Conservation (phyloP, 2,329 filamentous ascomycete genomes). For the Paecilomyces fulvus region DNA sequence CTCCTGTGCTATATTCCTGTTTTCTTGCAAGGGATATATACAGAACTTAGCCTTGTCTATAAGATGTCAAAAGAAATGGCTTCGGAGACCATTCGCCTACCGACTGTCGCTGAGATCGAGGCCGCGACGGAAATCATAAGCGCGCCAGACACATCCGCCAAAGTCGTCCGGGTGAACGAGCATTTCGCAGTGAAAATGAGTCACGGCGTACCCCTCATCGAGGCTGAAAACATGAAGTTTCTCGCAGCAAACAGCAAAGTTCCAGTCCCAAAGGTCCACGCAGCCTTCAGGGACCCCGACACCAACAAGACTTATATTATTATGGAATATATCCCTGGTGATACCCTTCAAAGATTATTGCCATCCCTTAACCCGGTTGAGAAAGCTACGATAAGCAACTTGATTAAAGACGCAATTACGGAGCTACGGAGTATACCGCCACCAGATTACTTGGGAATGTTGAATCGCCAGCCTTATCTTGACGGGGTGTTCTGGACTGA, state of each 20-base stretch:
- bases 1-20: neutral
- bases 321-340: constrained; percentile 9
- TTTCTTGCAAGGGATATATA: neutral
- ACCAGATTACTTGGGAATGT: constrained; percentile 9
- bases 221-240: constrained; percentile 14
- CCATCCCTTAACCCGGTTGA: constrained; percentile 6
- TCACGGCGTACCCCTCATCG: constrained; percentile 6
- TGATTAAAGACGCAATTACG: constrained; percentile 4
- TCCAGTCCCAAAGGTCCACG: constrained; percentile 9
- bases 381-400: constrained; percentile 7
- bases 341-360: constrained; percentile 8
- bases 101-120: constrained; percentile 12
- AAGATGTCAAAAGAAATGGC: neutral
- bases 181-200: constrained; percentile 13
- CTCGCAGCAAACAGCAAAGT: constrained; percentile 11
- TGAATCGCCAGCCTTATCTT: constrained; percentile 7
- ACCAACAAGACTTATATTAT: constrained; percentile 12
- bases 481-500: constrained; percentile 11
- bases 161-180: constrained; percentile 12
- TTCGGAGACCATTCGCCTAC: constrained; percentile 1
- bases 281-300: constrained; percentile 7
- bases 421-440: constrained; percentile 9
- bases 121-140: constrained; percentile 10
- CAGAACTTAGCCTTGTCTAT: neutral
- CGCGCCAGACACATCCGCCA: constrained; percentile 7